These are phyloP conservation scores for Areca catechu DNA, from an alignment of 176 grass and related monocot genomes.

Conservation along the genomic window DNA sequence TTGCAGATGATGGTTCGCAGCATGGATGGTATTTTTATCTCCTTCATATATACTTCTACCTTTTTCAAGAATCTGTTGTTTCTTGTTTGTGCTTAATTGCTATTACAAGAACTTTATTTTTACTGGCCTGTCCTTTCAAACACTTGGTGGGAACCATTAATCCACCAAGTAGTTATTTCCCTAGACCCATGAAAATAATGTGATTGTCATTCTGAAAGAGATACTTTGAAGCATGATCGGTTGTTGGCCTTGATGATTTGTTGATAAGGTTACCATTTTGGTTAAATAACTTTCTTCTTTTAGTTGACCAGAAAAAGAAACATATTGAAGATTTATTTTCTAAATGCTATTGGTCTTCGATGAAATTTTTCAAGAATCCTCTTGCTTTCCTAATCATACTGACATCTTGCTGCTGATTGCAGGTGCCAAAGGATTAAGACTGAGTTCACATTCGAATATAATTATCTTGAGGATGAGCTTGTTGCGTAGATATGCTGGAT, in stretches of 20 bases:
- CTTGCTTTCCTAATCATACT: background rate
- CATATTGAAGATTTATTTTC: background rate
- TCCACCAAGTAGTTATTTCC: no score
- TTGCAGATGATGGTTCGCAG: constrained; percentile 49
- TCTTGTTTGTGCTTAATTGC: no score
- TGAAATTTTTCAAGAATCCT: background rate
- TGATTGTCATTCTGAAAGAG: no score
- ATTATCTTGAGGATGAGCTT: constrained; percentile 89
- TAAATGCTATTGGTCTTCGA: background rate
- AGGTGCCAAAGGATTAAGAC: constrained; percentile 98
- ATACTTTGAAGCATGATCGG: no score
- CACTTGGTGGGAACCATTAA: no score
- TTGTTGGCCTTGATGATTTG: no score
- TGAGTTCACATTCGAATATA: constrained; percentile 94
- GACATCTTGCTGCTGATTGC: constrained; percentile 9
- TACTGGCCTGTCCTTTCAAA: no score
- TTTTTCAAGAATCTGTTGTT: background rate
- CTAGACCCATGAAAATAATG: no score
- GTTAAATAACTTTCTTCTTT: no score
- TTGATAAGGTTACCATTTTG: no score
- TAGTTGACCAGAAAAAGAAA: no score
- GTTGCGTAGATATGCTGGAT: constrained; percentile 46
- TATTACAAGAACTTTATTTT: no score
- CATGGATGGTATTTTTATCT: constrained; percentile 59
- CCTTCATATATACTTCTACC: background rate